Conservation (phyloP, 148 eudicot species). For the Amaranthus cruentus region DNA sequence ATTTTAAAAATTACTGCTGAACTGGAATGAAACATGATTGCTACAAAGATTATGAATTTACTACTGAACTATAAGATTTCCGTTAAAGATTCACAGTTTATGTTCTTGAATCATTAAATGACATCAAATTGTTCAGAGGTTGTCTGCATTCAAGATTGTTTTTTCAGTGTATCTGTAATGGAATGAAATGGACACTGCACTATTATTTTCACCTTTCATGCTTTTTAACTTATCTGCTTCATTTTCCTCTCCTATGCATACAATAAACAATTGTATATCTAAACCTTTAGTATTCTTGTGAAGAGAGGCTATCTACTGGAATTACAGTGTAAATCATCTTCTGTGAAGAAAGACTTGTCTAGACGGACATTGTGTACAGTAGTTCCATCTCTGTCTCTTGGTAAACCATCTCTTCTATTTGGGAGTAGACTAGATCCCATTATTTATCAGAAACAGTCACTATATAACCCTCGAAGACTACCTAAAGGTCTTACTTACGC, state of each 20-base stretch:
- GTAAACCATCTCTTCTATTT: conserved; percentile 57
- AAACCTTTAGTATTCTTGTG: neutral
- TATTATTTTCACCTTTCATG: neutral
- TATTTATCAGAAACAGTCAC: conserved; percentile 26
- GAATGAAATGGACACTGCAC: neutral
- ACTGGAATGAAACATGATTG: too few relatives aligned
- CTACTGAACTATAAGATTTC: too few relatives aligned
- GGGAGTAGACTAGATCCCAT: conserved; percentile 30
- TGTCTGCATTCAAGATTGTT: conserved; percentile 1
- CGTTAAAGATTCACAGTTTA: neutral
- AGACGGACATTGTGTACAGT: conserved; percentile 29
- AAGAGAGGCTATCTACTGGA: conserved; percentile 14
- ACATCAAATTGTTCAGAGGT: neutral
- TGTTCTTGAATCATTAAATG: neutral
- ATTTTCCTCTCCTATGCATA: neutral
- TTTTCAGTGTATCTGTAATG: neutral
- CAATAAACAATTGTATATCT: neutral
- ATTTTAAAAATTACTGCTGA: neutral
- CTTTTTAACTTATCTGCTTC: neutral
- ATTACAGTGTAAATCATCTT: conserved; percentile 52
- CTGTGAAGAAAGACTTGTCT: conserved; percentile 38
- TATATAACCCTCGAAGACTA: conserved; percentile 39
- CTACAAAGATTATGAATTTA: too few relatives aligned
- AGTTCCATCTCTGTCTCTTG: conserved; percentile 41
- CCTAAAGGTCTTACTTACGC: conserved; percentile 42